Evolutionary conservation across 352 stramenopile genomes (phyloP).

Genomic region (Aphanomyces invadans): DNA sequence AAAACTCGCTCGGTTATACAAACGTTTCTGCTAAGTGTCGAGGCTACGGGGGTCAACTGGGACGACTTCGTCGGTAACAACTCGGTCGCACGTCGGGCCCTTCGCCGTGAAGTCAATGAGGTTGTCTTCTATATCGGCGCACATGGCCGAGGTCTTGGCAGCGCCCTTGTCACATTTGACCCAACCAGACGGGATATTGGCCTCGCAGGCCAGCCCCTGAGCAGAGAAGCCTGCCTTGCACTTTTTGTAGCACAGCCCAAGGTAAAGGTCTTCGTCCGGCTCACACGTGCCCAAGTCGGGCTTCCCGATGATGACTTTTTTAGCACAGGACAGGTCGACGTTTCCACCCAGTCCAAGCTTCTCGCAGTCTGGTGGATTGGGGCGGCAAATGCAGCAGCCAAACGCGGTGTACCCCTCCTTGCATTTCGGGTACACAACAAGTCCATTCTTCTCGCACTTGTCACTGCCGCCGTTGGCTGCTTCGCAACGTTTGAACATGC

Average conservation of each 20-base stretch:
- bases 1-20: too few species aligned
- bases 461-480: not conserved
- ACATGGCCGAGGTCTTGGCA: not conserved
- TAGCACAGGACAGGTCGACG: not conserved
- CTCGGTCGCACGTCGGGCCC: too few species aligned
- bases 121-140: too few species aligned
- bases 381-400: conserved; percentile 16
- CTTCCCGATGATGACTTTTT: not conserved
- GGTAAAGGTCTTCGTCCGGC: not conserved
- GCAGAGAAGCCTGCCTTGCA: not conserved
- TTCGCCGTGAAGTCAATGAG: too few species aligned
- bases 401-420: conserved; percentile 8
- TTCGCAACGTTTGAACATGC: not conserved
- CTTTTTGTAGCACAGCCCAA: not conserved
- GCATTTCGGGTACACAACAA: conserved; percentile 16
- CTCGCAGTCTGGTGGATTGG: not conserved
- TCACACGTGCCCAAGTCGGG: conserved; percentile 1
- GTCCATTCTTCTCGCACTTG: not conserved
- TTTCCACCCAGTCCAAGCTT: not conserved
- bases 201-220: not conserved
- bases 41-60: too few species aligned
- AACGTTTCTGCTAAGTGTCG: too few species aligned
- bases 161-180: conserved; percentile 2
- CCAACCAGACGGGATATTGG: not conserved
- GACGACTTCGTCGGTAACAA: too few species aligned